phyloP scores from a whole-genome alignment of 305 asterid species.

The Lippia alba region DNA sequence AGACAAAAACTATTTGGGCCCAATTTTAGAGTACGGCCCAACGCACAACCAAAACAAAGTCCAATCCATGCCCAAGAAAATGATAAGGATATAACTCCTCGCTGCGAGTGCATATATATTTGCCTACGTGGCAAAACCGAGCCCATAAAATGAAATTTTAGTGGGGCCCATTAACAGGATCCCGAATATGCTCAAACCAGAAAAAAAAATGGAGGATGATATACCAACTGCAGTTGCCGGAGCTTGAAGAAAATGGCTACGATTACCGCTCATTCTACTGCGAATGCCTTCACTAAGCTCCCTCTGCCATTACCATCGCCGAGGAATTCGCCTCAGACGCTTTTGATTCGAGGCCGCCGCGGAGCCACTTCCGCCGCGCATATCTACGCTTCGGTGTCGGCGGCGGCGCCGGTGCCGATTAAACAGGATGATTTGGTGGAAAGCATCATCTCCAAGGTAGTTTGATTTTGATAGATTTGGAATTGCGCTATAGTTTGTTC shows the following conservation, averaged over 20 bases:
- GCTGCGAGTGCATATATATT: too few relatives aligned
- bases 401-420: slow-evolving; percentile 49
- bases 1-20: slow-evolving; percentile 1
- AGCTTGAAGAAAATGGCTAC: slow-evolving; percentile 36
- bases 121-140: slow-evolving; percentile 38
- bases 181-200: background rate
- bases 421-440: slow-evolving; percentile 68
- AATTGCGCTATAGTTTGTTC: background rate
- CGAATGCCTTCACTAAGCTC: slow-evolving; percentile 45
- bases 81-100: slow-evolving; percentile 4
- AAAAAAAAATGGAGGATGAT: background rate
- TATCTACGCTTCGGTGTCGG: slow-evolving; percentile 53
- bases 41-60: background rate
- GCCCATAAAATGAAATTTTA: slow-evolving; percentile 18
- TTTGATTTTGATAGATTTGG: background rate
- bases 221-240: background rate
- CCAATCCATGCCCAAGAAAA: background rate
- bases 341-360: slow-evolving; percentile 28
- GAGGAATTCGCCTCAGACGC: slow-evolving; percentile 24
- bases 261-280: slow-evolving; percentile 37
- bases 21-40: background rate
- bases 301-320: slow-evolving; percentile 33
- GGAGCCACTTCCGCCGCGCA: slow-evolving; percentile 33
- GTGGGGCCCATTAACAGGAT: slow-evolving; percentile 30
- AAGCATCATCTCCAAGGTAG: slow-evolving; percentile 71